Base-by-base conservation (phyloP, 257 asterid species). In the Solanum pennellii region DNA sequence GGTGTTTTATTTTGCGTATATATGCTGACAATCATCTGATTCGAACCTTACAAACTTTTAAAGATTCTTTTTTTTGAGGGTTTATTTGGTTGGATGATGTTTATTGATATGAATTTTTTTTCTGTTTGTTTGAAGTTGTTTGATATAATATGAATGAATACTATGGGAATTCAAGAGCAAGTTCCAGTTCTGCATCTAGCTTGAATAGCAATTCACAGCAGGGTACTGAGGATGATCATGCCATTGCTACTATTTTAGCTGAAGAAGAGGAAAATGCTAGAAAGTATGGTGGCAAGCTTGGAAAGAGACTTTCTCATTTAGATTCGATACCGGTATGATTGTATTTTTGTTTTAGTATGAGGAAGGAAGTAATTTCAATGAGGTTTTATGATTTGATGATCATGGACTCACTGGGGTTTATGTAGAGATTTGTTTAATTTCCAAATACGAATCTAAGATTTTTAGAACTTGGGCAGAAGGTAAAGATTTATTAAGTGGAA, bases 171-270 rank as follows among this genome's bases (percentile, higher is more conserved):
- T 91, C 91, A 80, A 68, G 90, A 79, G 91, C 90, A 71, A 91
- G 94, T 88, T 88, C 94, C 1, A 95, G 98, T 89, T 93, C 97
- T 83, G 92, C 97, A 47, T 76, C 88, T 86, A 97, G 98, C 90
- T 88, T 92, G 93, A 93, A 94, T 89, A 93, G 99, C 83, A 94
- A 97, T 76, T 91, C 95, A 23, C 93, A 92, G 5, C 93, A 91
- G 3, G 97, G 94, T 85, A 94, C 98, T 29, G 98, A 97, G 89
- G 99, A 97, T 92, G 99, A 97, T 93, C 98, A 93, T 49, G 92
- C 98, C 45, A 95, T 97, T 90, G 99, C 98, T 47, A 90, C 87
- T 27, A 92, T 94, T 60, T 91, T 97, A 87, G 98, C 95, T 5
- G 95, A 93, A 89, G 98, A 95, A 16, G 98, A 95, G 62, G 90